phyloP scores from a whole-genome alignment of 129 eudicot species.

The Deinandra increscens region DNA sequence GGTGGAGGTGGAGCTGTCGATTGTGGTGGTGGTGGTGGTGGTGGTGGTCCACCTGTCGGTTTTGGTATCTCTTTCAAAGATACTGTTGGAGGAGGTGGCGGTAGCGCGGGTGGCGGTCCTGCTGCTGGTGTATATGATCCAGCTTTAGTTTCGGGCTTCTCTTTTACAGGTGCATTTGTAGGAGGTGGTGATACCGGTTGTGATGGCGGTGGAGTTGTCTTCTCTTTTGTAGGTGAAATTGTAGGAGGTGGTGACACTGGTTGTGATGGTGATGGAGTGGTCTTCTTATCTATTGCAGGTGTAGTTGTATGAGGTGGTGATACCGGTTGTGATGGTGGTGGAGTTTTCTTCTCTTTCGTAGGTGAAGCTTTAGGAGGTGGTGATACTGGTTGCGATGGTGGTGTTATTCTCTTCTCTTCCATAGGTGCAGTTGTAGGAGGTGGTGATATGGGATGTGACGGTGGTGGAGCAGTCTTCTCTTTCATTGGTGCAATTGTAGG shows the following conservation, averaged over 20 bases:
- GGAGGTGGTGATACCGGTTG: constrained; percentile 38
- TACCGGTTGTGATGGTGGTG: constrained; percentile 23
- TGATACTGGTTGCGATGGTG: constrained; percentile 11
- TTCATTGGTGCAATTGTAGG: constrained; percentile 42
- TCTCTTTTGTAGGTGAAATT: neutral
- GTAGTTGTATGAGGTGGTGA: constrained; percentile 29
- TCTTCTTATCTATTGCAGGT: neutral
- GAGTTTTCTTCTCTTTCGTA: constrained; percentile 16
- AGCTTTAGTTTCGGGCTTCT: constrained; percentile 6
- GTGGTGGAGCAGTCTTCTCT: constrained; percentile 25
- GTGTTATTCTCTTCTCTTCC: neutral
- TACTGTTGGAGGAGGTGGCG: constrained; percentile 31
- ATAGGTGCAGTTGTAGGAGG: constrained; percentile 30
- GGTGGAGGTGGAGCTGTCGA: constrained; percentile 62
- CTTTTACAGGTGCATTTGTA: constrained; percentile 17
- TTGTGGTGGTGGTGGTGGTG: constrained; percentile 42
- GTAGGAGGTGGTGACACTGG: constrained; percentile 18
- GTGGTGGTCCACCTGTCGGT: constrained; percentile 21
- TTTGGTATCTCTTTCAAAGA: constrained; percentile 15
- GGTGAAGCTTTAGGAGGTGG: constrained; percentile 23
- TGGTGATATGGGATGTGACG: constrained; percentile 22
- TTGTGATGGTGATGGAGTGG: neutral
- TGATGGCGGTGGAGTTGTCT: constrained; percentile 30
- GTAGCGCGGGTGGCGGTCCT: constrained; percentile 35
- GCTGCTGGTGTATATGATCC: constrained; percentile 15